These are phyloP conservation scores for Globisporangium takayamanum DNA, from an alignment of 352 stramenopile species.

Conservation along the genomic window DNA sequence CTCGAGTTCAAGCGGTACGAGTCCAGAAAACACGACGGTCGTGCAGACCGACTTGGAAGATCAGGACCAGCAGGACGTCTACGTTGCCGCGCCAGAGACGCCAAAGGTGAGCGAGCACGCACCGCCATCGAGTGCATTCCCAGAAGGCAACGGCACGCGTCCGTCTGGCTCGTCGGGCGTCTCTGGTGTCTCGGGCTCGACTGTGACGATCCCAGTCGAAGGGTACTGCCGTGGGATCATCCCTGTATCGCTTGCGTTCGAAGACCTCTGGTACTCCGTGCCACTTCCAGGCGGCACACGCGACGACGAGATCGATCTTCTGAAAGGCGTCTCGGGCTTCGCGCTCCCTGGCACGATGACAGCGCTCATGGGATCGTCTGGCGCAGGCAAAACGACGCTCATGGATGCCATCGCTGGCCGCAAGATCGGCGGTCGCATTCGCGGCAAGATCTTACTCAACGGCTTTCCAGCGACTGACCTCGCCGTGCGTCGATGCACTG, in stretches of 20 bases:
- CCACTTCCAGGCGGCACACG: conserved; percentile 31
- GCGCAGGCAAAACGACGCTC: conserved; percentile 91
- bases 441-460: conserved; percentile 61
- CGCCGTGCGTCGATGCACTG: conserved; percentile 47
- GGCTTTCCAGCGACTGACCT: conserved; percentile 38
- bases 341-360: conserved; percentile 56
- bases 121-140: conserved; percentile 1
- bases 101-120: conserved; percentile 5
- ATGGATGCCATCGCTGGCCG: conserved; percentile 92
- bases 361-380: conserved; percentile 65
- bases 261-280: conserved; percentile 54
- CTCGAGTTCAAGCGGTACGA: conserved; percentile 52
- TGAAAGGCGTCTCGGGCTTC: conserved; percentile 77
- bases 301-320: conserved; percentile 55
- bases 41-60: conserved; percentile 26
- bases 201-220: conserved; percentile 13
- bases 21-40: conserved; percentile 36
- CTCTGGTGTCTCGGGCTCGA: conserved; percentile 9
- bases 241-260: conserved; percentile 41
- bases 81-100: conserved; percentile 7
- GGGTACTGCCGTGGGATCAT: conserved; percentile 10
- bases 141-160: neutral
- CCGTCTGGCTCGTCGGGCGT: neutral
- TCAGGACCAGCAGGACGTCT: conserved; percentile 2
- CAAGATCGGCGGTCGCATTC: conserved; percentile 83